phyloP scores from a whole-genome alignment of 208 protist genomes.

The Acanthamoeba rhysodes region DNA sequence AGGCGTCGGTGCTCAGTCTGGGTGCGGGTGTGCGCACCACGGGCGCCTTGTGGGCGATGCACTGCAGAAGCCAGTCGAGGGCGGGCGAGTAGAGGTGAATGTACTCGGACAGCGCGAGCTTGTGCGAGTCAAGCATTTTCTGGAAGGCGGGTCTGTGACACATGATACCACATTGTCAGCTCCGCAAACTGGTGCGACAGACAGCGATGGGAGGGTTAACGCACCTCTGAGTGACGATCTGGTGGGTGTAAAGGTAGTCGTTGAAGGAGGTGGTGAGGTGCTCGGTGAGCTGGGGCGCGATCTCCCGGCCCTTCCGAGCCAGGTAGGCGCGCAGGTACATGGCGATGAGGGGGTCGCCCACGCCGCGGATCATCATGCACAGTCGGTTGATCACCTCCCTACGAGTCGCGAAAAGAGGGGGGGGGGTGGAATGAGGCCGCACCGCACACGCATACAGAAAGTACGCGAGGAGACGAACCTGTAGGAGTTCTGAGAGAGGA shows the following conservation, averaged over 20 bases:
- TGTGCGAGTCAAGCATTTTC: slow-evolving; percentile 53
- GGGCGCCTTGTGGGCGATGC: slow-evolving; percentile 74
- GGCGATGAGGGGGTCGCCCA: slow-evolving; percentile 92
- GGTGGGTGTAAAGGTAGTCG: slow-evolving; percentile 76
- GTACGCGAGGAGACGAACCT: background rate
- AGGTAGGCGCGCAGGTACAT: slow-evolving; percentile 90
- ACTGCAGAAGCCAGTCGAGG: slow-evolving; percentile 91
- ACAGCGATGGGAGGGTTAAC: background rate
- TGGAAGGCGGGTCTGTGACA: slow-evolving; percentile 55
- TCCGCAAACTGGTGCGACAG: background rate
- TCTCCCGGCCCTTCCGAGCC: slow-evolving; percentile 86
- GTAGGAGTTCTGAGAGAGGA: slow-evolving; percentile 83
- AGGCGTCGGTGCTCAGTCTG: slow-evolving; percentile 13
- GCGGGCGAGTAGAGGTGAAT: slow-evolving; percentile 90
- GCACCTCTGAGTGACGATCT: slow-evolving; percentile 25
- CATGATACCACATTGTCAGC: background rate
- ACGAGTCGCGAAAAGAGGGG: background rate
- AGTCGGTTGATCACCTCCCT: slow-evolving; percentile 85
- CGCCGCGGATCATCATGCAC: slow-evolving; percentile 88
- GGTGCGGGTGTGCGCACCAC: background rate
- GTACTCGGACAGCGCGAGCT: slow-evolving; percentile 84
- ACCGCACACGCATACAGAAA: background rate
- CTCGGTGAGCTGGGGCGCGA: slow-evolving; percentile 81
- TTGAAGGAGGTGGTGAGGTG: slow-evolving; percentile 76
- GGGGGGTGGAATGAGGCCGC: background rate